Base-by-base conservation (phyloP, 1,284 basidiomycete genomes). In the Thecaphora thlaspeos region DNA sequence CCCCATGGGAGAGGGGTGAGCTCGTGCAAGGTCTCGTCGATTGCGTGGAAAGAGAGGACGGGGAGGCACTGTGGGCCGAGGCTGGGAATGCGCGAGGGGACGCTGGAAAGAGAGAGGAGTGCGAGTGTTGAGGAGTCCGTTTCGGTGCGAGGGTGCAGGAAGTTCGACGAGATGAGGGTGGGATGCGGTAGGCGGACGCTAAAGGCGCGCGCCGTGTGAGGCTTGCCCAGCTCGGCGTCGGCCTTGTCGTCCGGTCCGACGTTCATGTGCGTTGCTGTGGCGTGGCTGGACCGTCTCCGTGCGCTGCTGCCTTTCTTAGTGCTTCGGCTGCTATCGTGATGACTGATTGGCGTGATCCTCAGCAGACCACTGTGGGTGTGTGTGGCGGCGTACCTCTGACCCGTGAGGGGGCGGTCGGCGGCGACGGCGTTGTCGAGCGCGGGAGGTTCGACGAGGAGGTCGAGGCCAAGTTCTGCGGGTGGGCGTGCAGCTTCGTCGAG, bases 21-120 rank as follows among this genome's bases (percentile, higher is more conserved):
- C 23, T 73, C 54, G 19, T 73, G 66, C 2, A 37, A 50, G 19
- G 24, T 24, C 3, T 41, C 22, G 18, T 75, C 49, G 38, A 76
- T 43, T 3, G 54, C 40, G 41, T 77, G 69, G 54, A 73, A 77
- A 0, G 75, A 76, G 30, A 77, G 69, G 15, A 77, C 72, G 2
- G 75, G 75, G 18, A 69, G 55, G 44, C 70, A 69, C 19, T 68
- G 68, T 41, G 54, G 48, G 28, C 73, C 73, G 14, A 74, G 56
- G 11, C 73, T 72, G 9, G 66, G 61, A 5, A 68, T 58, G 23
- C 51, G 32, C 10, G 68, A 67, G 1, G 66, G 61, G 2, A 56
- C 48, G 42, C 70, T 73, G 12, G 73, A 76, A 2, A 71, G 43
- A 10, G 70, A 68, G 4, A 77, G 58, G 1, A 74, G 64, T 3